Base-by-base conservation (phyloP, 306 rosid species). In the Rubus parviflorus region DNA sequence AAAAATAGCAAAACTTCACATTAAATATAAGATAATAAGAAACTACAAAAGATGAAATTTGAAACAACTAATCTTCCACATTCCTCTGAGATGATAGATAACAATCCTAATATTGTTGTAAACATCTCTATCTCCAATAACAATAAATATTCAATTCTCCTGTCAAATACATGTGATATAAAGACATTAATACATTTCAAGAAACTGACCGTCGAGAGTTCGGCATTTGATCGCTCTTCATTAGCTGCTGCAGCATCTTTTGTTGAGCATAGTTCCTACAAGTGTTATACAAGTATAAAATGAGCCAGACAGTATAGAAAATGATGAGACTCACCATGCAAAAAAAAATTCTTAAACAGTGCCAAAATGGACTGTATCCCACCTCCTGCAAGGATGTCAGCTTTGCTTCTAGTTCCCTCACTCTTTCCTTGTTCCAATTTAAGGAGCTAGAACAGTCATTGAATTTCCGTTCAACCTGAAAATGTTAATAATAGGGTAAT, bases 341-440 rank as follows among this genome's bases (percentile, higher is more conserved):
- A 41, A 54, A 81, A 22, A 56, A 25, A 79, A 53, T 16, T 52
- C 43, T 71, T 54, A 76, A 51, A 73, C 48, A 52, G 40, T 30
- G 45, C 20, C 56, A 42, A 48, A 77, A 42, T 48, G 54, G 66
- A 79, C 68, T 17, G 43, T 75, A 68, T 65, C 75, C 70, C 80
- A 95, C 99, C 99, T 95, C 96, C 41, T 90, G 97, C 52, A 81
- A 74, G 42, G 96, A 86, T 19, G 84, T 77, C 77, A 89, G 82
- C 86, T 91, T 87, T 79, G 71, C 77, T 69, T 90, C 97, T 69
- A 92, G 77, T 78, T 92, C 97, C 75, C 82, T 82, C 72, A 87
- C 90, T 81, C 88, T 86, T 69, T 92, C 97, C 96, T 92, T 95
- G 88, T 90, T 89, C 97, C 96, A 87, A 56, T 86, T 87, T 66